Conservation (phyloP, 768 basidiomycete species). For the Boletus reticulatus region DNA sequence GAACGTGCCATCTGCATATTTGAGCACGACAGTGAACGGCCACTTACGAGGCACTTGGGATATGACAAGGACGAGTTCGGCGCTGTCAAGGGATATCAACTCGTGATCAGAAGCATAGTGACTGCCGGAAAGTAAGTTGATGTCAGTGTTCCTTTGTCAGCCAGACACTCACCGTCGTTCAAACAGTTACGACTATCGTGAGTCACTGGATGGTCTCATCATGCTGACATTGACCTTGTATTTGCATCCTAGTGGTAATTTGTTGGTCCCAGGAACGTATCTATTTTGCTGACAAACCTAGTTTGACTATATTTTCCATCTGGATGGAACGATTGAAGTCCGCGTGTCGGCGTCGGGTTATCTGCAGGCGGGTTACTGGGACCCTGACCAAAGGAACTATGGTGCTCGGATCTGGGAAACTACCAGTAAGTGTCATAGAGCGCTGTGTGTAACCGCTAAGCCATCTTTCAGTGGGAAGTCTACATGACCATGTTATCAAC, state of each 20-base stretch:
- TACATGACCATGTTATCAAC: slow-evolving; percentile 70
- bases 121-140: slow-evolving; percentile 60
- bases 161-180: background rate
- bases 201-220: slow-evolving; percentile 19
- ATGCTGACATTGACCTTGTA: background rate
- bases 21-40: slow-evolving; percentile 57
- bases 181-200: slow-evolving; percentile 56
- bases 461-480: slow-evolving; percentile 49
- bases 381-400: slow-evolving; percentile 45
- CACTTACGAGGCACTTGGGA: slow-evolving; percentile 57
- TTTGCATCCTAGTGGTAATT: slow-evolving; percentile 30
- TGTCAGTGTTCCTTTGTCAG: background rate
- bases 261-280: background rate
- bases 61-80: slow-evolving; percentile 55
- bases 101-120: slow-evolving; percentile 54
- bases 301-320: slow-evolving; percentile 66
- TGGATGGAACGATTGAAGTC: slow-evolving; percentile 70
- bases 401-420: slow-evolving; percentile 55
- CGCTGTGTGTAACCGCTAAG: background rate
- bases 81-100: slow-evolving; percentile 57
- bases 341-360: slow-evolving; percentile 67
- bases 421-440: slow-evolving; percentile 40
- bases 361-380: slow-evolving; percentile 63
- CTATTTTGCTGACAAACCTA: slow-evolving; percentile 17
- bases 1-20: slow-evolving; percentile 64